phyloP scores from a whole-genome alignment of 2,329 filamentous ascomycete species.

The Lecanosticta acicola region DNA sequence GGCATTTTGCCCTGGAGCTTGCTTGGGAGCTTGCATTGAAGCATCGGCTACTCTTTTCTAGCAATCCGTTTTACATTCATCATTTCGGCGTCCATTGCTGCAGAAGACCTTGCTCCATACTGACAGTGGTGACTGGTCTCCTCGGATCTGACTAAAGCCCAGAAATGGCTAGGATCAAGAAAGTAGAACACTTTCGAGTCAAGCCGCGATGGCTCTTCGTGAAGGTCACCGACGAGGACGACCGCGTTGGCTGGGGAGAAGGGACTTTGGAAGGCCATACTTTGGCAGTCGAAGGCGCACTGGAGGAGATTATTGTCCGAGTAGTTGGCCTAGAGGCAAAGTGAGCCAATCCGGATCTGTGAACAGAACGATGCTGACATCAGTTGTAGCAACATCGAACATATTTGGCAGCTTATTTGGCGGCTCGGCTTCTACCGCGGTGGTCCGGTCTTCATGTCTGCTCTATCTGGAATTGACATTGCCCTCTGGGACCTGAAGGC shows the following conservation, averaged over 20 bases:
- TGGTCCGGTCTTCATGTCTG: constrained; percentile 75
- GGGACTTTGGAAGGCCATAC: constrained; percentile 69
- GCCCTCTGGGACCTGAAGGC: constrained; percentile 74
- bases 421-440: constrained; percentile 67
- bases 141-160: neutral
- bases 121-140: too few relatives aligned
- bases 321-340: constrained; percentile 65
- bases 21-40: neutral
- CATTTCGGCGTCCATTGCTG: neutral
- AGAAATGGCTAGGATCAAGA: constrained; percentile 58
- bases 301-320: constrained; percentile 60
- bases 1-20: neutral
- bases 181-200: constrained; percentile 68
- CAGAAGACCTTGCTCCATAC: too few relatives aligned
- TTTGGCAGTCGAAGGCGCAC: constrained; percentile 66
- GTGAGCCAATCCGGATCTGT: constrained; percentile 11
- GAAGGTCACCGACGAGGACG: constrained; percentile 64
- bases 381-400: constrained; percentile 67
- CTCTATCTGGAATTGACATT: constrained; percentile 71
- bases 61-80: neutral
- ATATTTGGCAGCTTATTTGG: constrained; percentile 72
- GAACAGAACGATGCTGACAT: constrained; percentile 7
- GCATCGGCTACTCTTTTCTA: neutral
- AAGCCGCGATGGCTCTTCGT: constrained; percentile 73
- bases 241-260: constrained; percentile 66